These are phyloP conservation scores for Pichia sp. DNA, from an alignment of 1,139 yeast species.

Conservation along the genomic window DNA sequence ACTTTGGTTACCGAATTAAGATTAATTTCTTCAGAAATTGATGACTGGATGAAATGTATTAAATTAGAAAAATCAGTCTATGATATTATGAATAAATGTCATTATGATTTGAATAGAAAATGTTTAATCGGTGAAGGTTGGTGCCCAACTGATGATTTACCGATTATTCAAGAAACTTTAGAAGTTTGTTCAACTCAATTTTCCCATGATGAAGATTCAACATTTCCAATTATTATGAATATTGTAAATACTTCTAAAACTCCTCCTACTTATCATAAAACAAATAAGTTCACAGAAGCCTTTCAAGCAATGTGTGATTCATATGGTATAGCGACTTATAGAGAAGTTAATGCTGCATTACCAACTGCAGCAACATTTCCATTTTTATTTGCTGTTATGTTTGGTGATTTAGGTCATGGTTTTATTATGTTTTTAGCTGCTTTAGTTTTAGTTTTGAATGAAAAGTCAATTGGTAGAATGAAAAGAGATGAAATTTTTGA, in stretches of 20 bases:
- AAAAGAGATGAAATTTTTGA: constrained; percentile 74
- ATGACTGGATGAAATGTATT: constrained; percentile 61
- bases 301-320: constrained; percentile 77
- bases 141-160: constrained; percentile 60
- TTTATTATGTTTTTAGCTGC: constrained; percentile 59
- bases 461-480: constrained; percentile 50
- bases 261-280: constrained; percentile 75
- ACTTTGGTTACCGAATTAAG: constrained; percentile 64
- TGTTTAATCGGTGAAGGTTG: constrained; percentile 73
- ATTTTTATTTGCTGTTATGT: constrained; percentile 82
- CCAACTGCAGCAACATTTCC: constrained; percentile 79
- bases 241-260: constrained; percentile 58
- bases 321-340: constrained; percentile 69
- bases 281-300: constrained; percentile 70
- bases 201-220: constrained; percentile 24
- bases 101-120: constrained; percentile 58
- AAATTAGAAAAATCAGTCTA: constrained; percentile 69
- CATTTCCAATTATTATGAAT: constrained; percentile 59
- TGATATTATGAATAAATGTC: constrained; percentile 59
- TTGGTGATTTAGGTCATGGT: constrained; percentile 84
- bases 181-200: constrained; percentile 28
- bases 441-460: constrained; percentile 50
- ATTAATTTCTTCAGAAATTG: constrained; percentile 59
- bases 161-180: constrained; percentile 29
- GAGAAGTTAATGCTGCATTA: constrained; percentile 75